Conservation (phyloP, 257 asterid species). For the Rhazya stricta region DNA sequence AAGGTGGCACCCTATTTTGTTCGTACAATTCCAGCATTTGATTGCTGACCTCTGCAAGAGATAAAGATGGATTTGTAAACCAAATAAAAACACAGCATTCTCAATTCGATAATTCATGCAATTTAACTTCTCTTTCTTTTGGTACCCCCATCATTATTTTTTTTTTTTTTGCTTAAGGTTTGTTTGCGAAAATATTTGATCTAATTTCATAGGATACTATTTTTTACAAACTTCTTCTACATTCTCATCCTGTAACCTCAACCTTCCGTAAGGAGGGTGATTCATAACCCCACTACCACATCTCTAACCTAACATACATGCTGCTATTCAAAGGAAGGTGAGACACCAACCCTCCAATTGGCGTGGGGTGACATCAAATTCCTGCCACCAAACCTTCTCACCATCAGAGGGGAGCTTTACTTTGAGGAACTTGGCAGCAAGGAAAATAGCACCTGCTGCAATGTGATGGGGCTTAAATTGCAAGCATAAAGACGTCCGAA, state of each 20-base stretch:
- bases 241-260: neutral
- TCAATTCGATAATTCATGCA: neutral
- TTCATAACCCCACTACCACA: conserved; percentile 20
- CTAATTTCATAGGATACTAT: neutral
- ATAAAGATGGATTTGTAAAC: conserved; percentile 7
- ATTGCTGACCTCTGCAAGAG: conserved; percentile 91
- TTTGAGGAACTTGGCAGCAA: conserved; percentile 98
- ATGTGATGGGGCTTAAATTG: conserved; percentile 99
- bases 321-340: conserved; percentile 38
- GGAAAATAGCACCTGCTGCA: conserved; percentile 99
- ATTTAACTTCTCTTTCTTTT: neutral
- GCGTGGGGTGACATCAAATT: conserved; percentile 98
- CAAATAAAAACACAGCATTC: neutral
- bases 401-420: conserved; percentile 96
- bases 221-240: neutral
- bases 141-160: neutral
- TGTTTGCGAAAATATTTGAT: neutral
- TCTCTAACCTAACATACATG: conserved; percentile 21
- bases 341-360: conserved; percentile 93
- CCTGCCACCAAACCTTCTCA: conserved; percentile 99
- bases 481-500: conserved; percentile 93
- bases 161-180: neutral
- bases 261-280: neutral
- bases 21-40: conserved; percentile 88
- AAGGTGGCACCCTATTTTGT: conserved; percentile 58